Evolutionary conservation across 2,329 filamentous ascomycete genomes (phyloP).

Genomic region (Bipolaris gigantea): DNA sequence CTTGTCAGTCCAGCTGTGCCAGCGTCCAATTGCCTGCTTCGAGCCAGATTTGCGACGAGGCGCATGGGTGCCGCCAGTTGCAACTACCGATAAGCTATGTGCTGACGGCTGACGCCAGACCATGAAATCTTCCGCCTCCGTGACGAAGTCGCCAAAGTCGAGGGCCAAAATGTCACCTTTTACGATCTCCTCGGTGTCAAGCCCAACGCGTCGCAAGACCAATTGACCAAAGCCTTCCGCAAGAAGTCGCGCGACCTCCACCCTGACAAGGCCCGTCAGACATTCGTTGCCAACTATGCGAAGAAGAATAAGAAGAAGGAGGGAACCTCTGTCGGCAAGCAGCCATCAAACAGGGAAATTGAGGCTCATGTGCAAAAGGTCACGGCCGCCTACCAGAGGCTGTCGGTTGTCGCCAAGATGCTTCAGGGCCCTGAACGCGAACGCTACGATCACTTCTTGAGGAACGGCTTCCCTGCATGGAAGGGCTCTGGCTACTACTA

Average conservation of each 20-base stretch:
- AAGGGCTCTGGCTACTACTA: slow-evolving; percentile 99
- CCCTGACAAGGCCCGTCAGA: slow-evolving; percentile 92
- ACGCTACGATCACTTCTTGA: slow-evolving; percentile 92
- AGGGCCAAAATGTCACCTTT: slow-evolving; percentile 81
- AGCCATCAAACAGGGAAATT: slow-evolving; percentile 73
- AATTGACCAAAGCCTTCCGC: slow-evolving; percentile 92
- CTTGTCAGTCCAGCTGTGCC: slow-evolving; percentile 4
- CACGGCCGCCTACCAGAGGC: slow-evolving; percentile 77
- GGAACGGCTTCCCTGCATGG: slow-evolving; percentile 93
- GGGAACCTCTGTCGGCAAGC: slow-evolving; percentile 63
- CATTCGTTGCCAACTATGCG: slow-evolving; percentile 70
- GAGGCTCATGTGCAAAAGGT: slow-evolving; percentile 78
- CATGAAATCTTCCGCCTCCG: slow-evolving; percentile 96
- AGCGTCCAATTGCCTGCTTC: slow-evolving; percentile 5
- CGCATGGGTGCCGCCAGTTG: slow-evolving; percentile 23
- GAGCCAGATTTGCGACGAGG: slow-evolving; percentile 10
- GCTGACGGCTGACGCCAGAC: slow-evolving; percentile 58
- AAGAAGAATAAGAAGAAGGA: slow-evolving; percentile 56
- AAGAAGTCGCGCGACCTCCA: slow-evolving; percentile 82
- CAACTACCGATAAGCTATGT: slow-evolving; percentile 7
- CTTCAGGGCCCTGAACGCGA: slow-evolving; percentile 78
- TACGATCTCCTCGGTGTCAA: slow-evolving; percentile 87
- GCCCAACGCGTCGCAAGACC: slow-evolving; percentile 74
- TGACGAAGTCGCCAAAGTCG: slow-evolving; percentile 76
- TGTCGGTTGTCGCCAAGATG: slow-evolving; percentile 83